These are phyloP conservation scores for Bruguiera hainesii DNA, from an alignment of 441 rosid species.

Conservation along the genomic window DNA sequence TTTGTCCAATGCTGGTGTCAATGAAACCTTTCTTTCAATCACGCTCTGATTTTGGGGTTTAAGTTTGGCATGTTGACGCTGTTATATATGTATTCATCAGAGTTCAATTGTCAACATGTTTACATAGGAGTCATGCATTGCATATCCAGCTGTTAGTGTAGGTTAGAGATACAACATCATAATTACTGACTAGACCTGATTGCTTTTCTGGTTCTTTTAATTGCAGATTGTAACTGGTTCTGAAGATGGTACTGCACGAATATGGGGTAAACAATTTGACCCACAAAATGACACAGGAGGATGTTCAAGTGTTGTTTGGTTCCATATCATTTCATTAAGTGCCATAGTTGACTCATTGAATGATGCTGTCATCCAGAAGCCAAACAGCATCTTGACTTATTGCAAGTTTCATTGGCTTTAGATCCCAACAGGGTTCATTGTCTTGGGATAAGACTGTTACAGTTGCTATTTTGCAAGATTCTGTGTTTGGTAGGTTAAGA, in stretches of 20 bases:
- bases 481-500: not conserved
- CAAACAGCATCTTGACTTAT: no score
- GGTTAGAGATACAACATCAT: constrained; percentile 7
- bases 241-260: constrained; percentile 91
- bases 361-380: no score
- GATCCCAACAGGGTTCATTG: no score
- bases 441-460: no score
- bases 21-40: no score
- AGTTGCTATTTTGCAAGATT: no score
- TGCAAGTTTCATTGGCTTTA: no score
- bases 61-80: not conserved
- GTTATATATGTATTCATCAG: not conserved
- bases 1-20: no score
- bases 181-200: constrained; percentile 9
- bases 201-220: constrained; percentile 15
- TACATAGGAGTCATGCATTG: constrained; percentile 10
- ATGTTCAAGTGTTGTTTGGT: constrained; percentile 1
- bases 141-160: constrained; percentile 7
- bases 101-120: not conserved
- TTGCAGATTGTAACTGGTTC: constrained; percentile 87
- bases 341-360: no score
- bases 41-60: no score
- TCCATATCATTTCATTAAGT: not conserved
- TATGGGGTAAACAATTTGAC: constrained; percentile 70
- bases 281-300: not conserved